Evolutionary conservation across 2,329 filamentous ascomycete species (phyloP).

Genomic region (Onygena corvina): DNA sequence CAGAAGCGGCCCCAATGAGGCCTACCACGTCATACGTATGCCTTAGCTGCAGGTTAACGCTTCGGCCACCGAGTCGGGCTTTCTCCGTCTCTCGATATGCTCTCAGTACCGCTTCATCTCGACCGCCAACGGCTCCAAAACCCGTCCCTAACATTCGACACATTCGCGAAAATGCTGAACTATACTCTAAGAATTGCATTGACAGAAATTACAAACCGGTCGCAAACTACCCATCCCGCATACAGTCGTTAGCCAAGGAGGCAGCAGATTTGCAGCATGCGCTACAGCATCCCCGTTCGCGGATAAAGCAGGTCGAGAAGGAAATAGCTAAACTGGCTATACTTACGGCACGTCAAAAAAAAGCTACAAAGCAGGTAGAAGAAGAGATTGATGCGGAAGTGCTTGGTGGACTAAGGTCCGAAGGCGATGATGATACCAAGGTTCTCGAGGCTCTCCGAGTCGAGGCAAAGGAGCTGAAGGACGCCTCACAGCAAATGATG

Average conservation of each 20-base stretch:
- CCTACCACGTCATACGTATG: constrained; percentile 20
- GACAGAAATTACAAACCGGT: constrained; percentile 66
- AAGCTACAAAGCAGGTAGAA: not conserved
- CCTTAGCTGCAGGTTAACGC: constrained; percentile 12
- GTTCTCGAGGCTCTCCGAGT: constrained; percentile 23
- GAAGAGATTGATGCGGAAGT: constrained; percentile 8
- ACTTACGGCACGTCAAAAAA: constrained; percentile 13
- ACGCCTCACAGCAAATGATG: constrained; percentile 25
- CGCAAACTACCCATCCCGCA: constrained; percentile 41
- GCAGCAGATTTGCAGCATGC: constrained; percentile 30
- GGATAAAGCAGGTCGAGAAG: constrained; percentile 35
- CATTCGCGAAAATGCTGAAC: constrained; percentile 70
- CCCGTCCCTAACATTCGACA: constrained; percentile 72
- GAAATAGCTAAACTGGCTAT: constrained; percentile 28
- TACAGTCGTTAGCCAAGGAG: constrained; percentile 34
- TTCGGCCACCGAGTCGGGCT: constrained; percentile 1
- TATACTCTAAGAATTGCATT: constrained; percentile 71
- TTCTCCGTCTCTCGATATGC: constrained; percentile 4
- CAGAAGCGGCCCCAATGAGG: constrained; percentile 16
- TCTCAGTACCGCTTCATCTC: not conserved
- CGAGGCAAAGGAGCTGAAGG: constrained; percentile 32
- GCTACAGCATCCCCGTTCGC: constrained; percentile 31
- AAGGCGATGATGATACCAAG: constrained; percentile 6
- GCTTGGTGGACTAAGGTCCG: constrained; percentile 13
- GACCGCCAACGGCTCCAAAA: constrained; percentile 43